A percentile compares a stretch with the other conserved stretches of the same genome.
These are phyloP conservation scores for Penicillium sp. DNA, from an alignment of 2,329 filamentous ascomycete genomes.

Conservation along the genomic window DNA sequence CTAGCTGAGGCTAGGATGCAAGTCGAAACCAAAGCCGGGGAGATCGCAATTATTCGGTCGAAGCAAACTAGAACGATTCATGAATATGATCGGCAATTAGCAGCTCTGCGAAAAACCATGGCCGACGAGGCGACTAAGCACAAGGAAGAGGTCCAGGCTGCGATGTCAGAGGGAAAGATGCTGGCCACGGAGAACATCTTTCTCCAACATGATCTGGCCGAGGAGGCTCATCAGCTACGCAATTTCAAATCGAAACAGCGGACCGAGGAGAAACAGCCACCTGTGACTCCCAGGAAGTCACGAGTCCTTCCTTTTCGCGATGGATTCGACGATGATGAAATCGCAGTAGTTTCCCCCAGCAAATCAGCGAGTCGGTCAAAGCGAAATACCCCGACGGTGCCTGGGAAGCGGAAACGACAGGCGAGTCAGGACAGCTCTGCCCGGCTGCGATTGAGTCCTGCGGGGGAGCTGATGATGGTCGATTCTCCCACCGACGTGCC, in stretches of 20 bases:
- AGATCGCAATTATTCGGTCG: conserved; percentile 60
- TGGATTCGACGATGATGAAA: conserved; percentile 63
- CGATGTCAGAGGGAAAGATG: conserved; percentile 55
- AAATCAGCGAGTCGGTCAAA: conserved; percentile 50
- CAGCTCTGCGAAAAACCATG: conserved; percentile 53
- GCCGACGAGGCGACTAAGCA: conserved; percentile 54
- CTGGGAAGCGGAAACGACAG: conserved; percentile 58
- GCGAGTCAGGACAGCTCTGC: conserved; percentile 53
- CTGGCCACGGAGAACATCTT: conserved; percentile 59
- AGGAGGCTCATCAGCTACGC: conserved; percentile 52
- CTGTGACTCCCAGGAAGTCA: conserved; percentile 53
- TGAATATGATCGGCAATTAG: conserved; percentile 54
- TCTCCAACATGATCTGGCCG: conserved; percentile 58
- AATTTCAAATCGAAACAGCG: conserved; percentile 39
- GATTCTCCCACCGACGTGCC: conserved; percentile 28
- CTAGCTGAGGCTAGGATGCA: conserved; percentile 40
- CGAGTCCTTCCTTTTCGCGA: conserved; percentile 53
- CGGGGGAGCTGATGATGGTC: conserved; percentile 24
- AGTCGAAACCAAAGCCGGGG: conserved; percentile 55
- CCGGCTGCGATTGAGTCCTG: conserved; percentile 43
- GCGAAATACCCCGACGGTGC: conserved; percentile 54
- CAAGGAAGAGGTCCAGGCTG: conserved; percentile 54
- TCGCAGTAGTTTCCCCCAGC: conserved; percentile 55
- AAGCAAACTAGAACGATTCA: conserved; percentile 55
- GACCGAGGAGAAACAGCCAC: conserved; percentile 37